Base-by-base conservation (phyloP, 192 early-diverging fungal species). In the Pilobolus umbonatus region DNA sequence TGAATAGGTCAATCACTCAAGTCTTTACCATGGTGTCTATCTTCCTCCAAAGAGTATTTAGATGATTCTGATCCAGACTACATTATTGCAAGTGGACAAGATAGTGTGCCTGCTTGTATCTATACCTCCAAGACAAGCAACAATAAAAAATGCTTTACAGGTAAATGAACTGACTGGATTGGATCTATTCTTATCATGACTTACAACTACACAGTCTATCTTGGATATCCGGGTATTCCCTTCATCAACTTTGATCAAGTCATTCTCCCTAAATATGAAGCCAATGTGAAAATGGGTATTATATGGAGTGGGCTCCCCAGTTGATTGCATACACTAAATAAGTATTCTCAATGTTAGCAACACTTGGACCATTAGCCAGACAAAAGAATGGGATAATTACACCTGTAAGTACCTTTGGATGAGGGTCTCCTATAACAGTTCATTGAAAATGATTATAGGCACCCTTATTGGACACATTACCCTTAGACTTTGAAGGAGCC, bases 221-320 rank as follows among this genome's bases (percentile, higher is more conserved):
- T 68, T 42, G 67, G 67, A 1, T 56, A 57, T 47, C 60, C 67
- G 7, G 46, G 39, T 45, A 51, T 68, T 24, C 67, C 67, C 22
- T 68, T 68, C 30, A 55, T 62, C n/a, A 50, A 57, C 32, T 68
- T 68, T 58, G 67, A 68, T 24, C 67, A 68, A 38, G 67, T 68
- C 0, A 50, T 68, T 12, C 25, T 68, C 7, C 52, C 59, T 49
- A 68, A 68, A 42, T 49, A 68, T 39, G 60, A 62, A 46, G 67
- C 60, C 22, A 62, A 61, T 45, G 43, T 43, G 35, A 68, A 68
- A 61, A 52, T 68, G 55, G 67, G 58, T 57, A 45, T 52, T 35
- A 17, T 0, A 38, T 22, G 14, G 4, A 15, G 10, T 22, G 12
- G 11, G 22, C 3, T 36, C 31, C 4, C 24, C 9, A 19, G 29